Evolutionary conservation across 345 rosid genomes (phyloP).

Genomic region (Lepidium didymum): DNA sequence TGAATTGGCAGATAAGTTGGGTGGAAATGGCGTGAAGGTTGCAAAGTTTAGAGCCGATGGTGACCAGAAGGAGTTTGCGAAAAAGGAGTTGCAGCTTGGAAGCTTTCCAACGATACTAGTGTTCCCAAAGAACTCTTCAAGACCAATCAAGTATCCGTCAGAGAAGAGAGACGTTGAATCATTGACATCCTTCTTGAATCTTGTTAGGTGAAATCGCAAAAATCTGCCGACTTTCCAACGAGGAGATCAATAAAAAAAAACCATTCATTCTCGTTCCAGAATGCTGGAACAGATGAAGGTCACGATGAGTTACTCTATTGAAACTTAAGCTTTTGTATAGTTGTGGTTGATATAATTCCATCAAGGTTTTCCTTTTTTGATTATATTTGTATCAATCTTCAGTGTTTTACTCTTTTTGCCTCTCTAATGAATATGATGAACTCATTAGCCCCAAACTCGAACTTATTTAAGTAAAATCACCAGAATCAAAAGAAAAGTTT

Average conservation of each 20-base stretch:
- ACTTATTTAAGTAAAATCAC: neutral
- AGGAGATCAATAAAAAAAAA: neutral
- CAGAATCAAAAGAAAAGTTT: neutral
- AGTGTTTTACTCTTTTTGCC: neutral
- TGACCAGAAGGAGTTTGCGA: conserved; percentile 71
- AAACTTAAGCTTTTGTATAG: neutral
- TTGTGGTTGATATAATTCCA: neutral
- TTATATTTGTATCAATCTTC: neutral
- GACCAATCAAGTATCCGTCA: conserved; percentile 76
- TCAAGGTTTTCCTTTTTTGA: neutral
- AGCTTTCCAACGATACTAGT: conserved; percentile 89
- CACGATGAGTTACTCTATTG: neutral
- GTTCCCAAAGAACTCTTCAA: conserved; percentile 70
- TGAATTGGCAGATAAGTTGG: conserved; percentile 69
- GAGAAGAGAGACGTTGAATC: conserved; percentile 94
- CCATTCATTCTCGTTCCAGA: conserved; percentile 17
- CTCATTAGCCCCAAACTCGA: neutral
- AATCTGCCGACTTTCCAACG: neutral
- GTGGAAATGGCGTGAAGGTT: conserved; percentile 59
- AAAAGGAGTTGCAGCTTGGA: conserved; percentile 59
- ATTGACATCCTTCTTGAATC: conserved; percentile 70
- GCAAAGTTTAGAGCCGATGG: conserved; percentile 91
- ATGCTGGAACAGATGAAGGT: conserved; percentile 20
- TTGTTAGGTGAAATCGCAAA: conserved; percentile 40
- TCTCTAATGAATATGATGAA: neutral